Conservation (phyloP, 2,329 filamentous ascomycete species). For the Talaromyces sp. region DNA sequence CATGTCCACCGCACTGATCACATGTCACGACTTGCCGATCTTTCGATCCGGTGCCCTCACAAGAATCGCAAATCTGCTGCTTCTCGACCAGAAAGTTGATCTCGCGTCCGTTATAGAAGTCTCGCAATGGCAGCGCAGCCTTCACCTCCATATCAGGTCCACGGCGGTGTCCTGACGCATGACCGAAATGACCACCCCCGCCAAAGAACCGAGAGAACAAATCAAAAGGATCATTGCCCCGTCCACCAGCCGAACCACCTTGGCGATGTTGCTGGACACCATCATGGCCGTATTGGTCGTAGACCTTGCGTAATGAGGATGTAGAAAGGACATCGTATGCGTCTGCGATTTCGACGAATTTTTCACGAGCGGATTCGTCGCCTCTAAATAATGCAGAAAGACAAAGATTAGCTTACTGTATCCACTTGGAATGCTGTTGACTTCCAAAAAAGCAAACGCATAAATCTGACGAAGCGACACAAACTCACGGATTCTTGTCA, state of each 20-base stretch:
- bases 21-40: constrained; percentile 86
- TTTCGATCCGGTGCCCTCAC: constrained; percentile 80
- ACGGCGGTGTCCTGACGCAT: constrained; percentile 71
- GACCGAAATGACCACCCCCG: constrained; percentile 79
- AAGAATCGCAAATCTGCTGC: constrained; percentile 91
- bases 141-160: constrained; percentile 90
- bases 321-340: constrained; percentile 92
- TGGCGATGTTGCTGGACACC: constrained; percentile 81
- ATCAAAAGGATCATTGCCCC: constrained; percentile 85
- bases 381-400: constrained; percentile 61
- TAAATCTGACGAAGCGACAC: too few relatives aligned
- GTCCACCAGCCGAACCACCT: constrained; percentile 61
- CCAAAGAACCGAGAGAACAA: constrained; percentile 97
- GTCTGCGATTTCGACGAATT: constrained; percentile 91
- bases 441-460: too few relatives aligned
- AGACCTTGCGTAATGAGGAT: constrained; percentile 78
- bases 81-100: constrained; percentile 91
- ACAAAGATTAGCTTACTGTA: background rate
- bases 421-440: too few relatives aligned
- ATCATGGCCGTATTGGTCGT: constrained; percentile 92
- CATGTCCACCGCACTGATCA: constrained; percentile 73
- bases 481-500: constrained; percentile 90
- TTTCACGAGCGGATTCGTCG: constrained; percentile 77
- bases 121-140: constrained; percentile 75
- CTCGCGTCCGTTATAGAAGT: constrained; percentile 89